Base-by-base conservation (phyloP, 352 stramenopile genomes). In the Pythium biforme region DNA sequence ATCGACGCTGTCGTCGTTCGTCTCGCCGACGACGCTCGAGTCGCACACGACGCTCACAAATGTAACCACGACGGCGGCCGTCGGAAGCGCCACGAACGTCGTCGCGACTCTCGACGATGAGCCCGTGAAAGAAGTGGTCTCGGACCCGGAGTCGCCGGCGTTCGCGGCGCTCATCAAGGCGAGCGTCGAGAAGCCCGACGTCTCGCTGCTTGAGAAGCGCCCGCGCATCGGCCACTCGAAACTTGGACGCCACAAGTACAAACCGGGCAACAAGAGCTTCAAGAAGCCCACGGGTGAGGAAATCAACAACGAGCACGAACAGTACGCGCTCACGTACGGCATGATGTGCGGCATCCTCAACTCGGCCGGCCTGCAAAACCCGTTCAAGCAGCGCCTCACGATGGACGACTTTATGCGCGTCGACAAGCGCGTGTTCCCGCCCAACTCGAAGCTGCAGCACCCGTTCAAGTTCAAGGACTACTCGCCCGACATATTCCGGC, bases 341-440 rank as follows among this genome's bases (percentile, higher is more conserved):
- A 98, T 99, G 72, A 99, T 99, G 97, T 95, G 98, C 43, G 97
- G 97, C 22, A 97, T 99, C 56, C 82, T 97, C 40, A 97, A 97
- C 56, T 97, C 94, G 5, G 97, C 98, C 14, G 92, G 94, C 6
- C 64, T 88, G 2, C 79, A 88, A 61, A 91, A 88, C 33, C 74
- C 77, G 27, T 90, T 92, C 69, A 88, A 90, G 67, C 80, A 86
- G 59, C 76, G 79, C 7, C 74, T 97, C 27, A 93, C 79, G 9
- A 90, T 98, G 77, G 88, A 95, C 62, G 93, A 98, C 70, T 97
- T 97, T 51, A 96, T 92, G 79, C 70, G 77, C 25, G 77, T 93
- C 9, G 82, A 92, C 70, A 93, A 92, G 52, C 83, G 86, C 49
- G 79, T 77, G 27, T 88, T 89, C 46, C 79, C 86, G 2, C 80